Conservation (phyloP, 2,329 filamentous ascomycete genomes). For the Didymella arachidicola region DNA sequence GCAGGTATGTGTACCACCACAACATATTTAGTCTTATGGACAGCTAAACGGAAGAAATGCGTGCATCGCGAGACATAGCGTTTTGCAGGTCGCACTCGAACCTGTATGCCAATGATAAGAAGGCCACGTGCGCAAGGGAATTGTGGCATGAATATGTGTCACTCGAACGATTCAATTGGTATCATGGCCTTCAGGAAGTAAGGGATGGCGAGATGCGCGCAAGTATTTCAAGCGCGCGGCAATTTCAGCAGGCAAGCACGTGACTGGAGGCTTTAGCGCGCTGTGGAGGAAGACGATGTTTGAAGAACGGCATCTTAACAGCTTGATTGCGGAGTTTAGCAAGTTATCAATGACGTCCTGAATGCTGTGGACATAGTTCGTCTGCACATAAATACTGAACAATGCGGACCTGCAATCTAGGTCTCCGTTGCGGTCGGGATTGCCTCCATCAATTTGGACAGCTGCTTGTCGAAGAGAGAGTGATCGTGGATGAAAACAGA, state of each 20-base stretch:
- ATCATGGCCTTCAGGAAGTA: not conserved
- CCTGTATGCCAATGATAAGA: not conserved
- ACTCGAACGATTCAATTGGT: not conserved
- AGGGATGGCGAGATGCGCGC: slow-evolving; percentile 1
- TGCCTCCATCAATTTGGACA: not conserved
- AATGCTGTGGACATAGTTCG: not conserved
- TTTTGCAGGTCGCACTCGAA: slow-evolving; percentile 4
- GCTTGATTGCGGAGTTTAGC: not conserved
- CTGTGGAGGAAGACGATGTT: not conserved
- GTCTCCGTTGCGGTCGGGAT: too few relatives aligned
- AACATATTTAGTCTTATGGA: not conserved
- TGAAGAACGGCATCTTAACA: not conserved
- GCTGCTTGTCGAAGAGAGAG: not conserved
- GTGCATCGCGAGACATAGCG: not conserved
- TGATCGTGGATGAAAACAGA: not conserved
- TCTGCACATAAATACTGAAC: not conserved
- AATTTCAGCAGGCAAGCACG: not conserved
- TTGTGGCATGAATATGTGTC: not conserved
- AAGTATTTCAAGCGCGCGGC: slow-evolving; percentile 8
- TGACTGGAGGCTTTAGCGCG: not conserved
- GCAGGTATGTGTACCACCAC: not conserved
- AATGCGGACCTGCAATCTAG: too few relatives aligned
- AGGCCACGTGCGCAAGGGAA: slow-evolving; percentile 3
- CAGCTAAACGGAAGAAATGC: not conserved
- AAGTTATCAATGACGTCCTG: not conserved